Base-by-base conservation (phyloP, 257 asterid genomes). In the Orobanche coerulescens region DNA sequence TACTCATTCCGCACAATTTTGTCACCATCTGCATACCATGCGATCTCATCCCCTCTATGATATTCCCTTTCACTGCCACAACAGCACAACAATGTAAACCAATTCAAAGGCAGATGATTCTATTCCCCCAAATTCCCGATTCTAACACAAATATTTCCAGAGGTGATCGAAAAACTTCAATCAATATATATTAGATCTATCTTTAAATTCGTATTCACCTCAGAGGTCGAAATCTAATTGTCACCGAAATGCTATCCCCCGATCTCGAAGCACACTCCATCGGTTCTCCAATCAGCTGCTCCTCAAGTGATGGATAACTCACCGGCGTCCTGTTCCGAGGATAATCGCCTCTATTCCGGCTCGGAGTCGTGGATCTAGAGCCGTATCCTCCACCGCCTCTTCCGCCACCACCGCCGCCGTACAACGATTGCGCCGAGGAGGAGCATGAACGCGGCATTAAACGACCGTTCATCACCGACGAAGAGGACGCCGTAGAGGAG, bases 141-240 rank as follows among this genome's bases (percentile, higher is more conserved):
- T 37, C 65, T 66, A 69, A n/a, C n/a, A n/a, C n/a, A n/a, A n/a
- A n/a, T n/a, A n/a, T n/a, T n/a, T n/a, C n/a, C n/a, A n/a, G n/a
- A n/a, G n/a, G n/a, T n/a, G n/a, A n/a, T n/a, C n/a, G n/a, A 75
- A 60, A 55, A 76, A 71, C 74, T 46, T 63, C 69, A 71, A 49
- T 57, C 72, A 66, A 70, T 61, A 48, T 76, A 71, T 71, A 62
- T 67, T 78, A 81, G 95, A 93, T 81, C 89, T 68, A 66, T 37
- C 36, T 44, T 36, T 59, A 30, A 59, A 59, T 68, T 36, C 64
- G 61, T 58, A 25, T 64, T 77, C 85, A 93, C 99, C 95, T 93
- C 85, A 93, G 1, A 15, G 97, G 99, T 52, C 99, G 86, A 79
- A 93, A 93, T 28, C 99, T 73, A 80, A 93, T 84, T 10, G 99